These are phyloP conservation scores for Agarophyton chilense DNA, from an alignment of 23 red algal genomes.

Conservation along the genomic window DNA sequence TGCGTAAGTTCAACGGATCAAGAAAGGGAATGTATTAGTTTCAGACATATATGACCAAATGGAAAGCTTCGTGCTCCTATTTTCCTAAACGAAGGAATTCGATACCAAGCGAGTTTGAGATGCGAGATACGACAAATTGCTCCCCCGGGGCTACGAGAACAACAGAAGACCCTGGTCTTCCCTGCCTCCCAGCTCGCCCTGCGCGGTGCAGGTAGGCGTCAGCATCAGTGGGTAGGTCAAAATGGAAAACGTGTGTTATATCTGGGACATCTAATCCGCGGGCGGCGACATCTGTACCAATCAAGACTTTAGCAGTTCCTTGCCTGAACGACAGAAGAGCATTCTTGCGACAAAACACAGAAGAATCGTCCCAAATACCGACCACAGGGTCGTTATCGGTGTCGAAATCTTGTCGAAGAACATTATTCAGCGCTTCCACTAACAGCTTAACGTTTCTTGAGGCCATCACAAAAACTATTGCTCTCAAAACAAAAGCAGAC, in stretches of 20 bases:
- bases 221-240: slow-evolving; percentile 95
- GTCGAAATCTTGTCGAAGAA: slow-evolving; percentile 21
- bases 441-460: slow-evolving; percentile 54
- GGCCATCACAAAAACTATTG: slow-evolving; percentile 78
- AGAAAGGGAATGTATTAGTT: background rate
- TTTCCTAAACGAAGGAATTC: slow-evolving; percentile 37
- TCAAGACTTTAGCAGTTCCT: slow-evolving; percentile 60
- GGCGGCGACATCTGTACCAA: slow-evolving; percentile 91
- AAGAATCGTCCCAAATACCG: slow-evolving; percentile 41
- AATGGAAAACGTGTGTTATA: slow-evolving; percentile 86
- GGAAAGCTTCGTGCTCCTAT: background rate
- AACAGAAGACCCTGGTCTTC: slow-evolving; percentile 61
- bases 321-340: slow-evolving; percentile 52
- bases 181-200: slow-evolving; percentile 71
- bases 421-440: slow-evolving; percentile 63
- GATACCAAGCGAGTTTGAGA: slow-evolving; percentile 70
- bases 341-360: slow-evolving; percentile 30
- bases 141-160: slow-evolving; percentile 70
- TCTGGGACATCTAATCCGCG: slow-evolving; percentile 89
- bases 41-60: background rate
- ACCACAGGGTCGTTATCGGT: slow-evolving; percentile 22
- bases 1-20: no score
- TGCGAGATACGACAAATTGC: slow-evolving; percentile 75
- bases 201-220: slow-evolving; percentile 95
- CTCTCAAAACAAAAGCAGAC: slow-evolving; percentile 11